A percentile compares a stretch with the other conserved stretches of the same genome.
Evolutionary conservation across 2,329 filamentous ascomycete genomes (phyloP).

Genomic region (Monilinia laxa): DNA sequence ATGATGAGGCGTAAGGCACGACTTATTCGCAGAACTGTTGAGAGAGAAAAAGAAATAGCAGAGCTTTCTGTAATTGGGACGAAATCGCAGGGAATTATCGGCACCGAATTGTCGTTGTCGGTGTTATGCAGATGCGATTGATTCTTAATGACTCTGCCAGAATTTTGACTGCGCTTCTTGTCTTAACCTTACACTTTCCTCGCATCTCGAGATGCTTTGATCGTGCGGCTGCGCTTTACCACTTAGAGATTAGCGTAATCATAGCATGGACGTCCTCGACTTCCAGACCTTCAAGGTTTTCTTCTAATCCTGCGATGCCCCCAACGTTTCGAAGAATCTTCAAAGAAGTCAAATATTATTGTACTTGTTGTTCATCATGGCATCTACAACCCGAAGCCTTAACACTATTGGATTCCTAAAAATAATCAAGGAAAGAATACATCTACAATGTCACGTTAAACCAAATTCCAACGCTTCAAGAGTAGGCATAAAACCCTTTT

Average conservation of each 20-base stretch:
- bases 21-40: slow-evolving; percentile 16
- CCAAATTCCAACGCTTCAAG: slow-evolving; percentile 61
- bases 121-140: background rate
- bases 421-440: slow-evolving; percentile 42
- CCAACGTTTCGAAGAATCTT: background rate
- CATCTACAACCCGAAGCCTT: background rate
- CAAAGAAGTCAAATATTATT: too few relatives aligned
- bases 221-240: background rate
- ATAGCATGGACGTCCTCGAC: background rate
- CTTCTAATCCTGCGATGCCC: background rate
- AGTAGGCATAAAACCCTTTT: slow-evolving; percentile 53
- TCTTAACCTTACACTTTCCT: background rate
- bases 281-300: background rate
- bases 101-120: background rate
- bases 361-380: background rate
- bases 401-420: background rate
- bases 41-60: too few relatives aligned
- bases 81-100: too few relatives aligned
- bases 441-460: slow-evolving; percentile 66
- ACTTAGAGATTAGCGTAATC: background rate
- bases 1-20: slow-evolving; percentile 26
- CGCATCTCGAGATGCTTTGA: slow-evolving; percentile 13
- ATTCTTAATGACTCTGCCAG: background rate
- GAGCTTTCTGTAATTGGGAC: too few relatives aligned
- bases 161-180: background rate